A percentile compares a stretch with the other conserved stretches of the same genome.
Conservation (phyloP, 1,284 basidiomycete species). For the Golubevia pallescens region DNA sequence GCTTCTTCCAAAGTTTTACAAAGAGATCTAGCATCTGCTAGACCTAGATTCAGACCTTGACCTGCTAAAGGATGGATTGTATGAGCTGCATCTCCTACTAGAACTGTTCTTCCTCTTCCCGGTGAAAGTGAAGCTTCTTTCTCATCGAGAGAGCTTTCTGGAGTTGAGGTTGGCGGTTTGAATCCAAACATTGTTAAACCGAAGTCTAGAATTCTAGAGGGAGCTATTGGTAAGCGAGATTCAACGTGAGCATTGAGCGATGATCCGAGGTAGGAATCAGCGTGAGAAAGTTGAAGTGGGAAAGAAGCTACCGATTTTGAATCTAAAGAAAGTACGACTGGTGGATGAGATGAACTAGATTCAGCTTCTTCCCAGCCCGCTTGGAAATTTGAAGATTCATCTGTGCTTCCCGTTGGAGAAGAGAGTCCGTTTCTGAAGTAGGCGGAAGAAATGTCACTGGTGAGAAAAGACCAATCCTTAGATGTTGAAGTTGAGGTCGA, state of each 20-base stretch:
- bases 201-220: constrained; percentile 14
- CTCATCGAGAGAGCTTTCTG: neutral
- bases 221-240: neutral
- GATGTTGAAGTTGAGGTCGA: neutral
- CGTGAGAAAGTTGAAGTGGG: constrained; percentile 85
- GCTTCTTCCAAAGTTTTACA: constrained; percentile 24
- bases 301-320: constrained; percentile 83
- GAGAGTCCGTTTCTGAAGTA: constrained; percentile 10
- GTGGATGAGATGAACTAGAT: constrained; percentile 74
- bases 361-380: constrained; percentile 71
- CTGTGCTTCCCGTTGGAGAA: constrained; percentile 12
- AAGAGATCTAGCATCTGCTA: constrained; percentile 73
- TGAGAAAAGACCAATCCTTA: neutral
- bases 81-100: constrained; percentile 96
- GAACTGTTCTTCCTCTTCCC: constrained; percentile 74
- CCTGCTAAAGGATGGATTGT: constrained; percentile 96
- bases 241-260: constrained; percentile 1
- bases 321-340: constrained; percentile 77
- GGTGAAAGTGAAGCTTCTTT: constrained; percentile 65
- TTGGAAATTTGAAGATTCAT: constrained; percentile 13
- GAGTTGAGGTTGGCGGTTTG: neutral
- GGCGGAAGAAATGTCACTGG: too few species aligned
- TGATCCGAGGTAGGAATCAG: constrained; percentile 81
- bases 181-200: neutral
- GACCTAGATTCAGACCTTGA: constrained; percentile 91